A percentile compares a stretch with the other conserved stretches of the same genome.
These are phyloP conservation scores for Ceratonia siliqua DNA, from an alignment of 306 rosid species.

Conservation along the genomic window DNA sequence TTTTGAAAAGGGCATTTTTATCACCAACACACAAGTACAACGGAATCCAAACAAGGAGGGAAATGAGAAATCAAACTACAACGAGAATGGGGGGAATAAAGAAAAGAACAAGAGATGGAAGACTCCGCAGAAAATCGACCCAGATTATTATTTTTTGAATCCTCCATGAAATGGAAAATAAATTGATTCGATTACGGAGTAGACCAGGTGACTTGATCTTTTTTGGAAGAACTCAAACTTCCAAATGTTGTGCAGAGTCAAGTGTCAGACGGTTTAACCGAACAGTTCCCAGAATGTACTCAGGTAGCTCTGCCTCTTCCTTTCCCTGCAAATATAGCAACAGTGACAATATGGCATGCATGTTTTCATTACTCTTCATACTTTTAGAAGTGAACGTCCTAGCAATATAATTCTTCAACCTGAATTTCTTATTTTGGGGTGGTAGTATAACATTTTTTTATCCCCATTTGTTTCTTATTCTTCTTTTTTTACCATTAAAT, in stretches of 20 bases:
- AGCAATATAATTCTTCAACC: neutral
- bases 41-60: neutral
- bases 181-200: neutral
- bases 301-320: conserved; percentile 80
- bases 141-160: neutral
- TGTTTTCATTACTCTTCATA: neutral
- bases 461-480: no score
- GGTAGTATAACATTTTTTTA: no score
- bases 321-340: conserved; percentile 60
- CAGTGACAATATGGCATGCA: conserved; percentile 11
- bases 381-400: neutral
- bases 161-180: neutral
- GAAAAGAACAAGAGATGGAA: neutral
- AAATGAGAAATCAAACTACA: neutral
- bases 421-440: no score
- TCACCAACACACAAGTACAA: neutral
- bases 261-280: conserved; percentile 69
- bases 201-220: neutral
- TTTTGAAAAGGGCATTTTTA: neutral
- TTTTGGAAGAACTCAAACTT: conserved; percentile 31
- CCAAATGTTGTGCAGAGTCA: conserved; percentile 65
- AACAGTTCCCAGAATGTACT: conserved; percentile 87
- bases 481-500: no score
- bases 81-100: neutral
- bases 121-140: neutral